Percentiles rank a stretch among this genome's conserved stretches.
Conservation (phyloP, 2,329 filamentous ascomycete genomes). For the Fusarium verrucosum region DNA sequence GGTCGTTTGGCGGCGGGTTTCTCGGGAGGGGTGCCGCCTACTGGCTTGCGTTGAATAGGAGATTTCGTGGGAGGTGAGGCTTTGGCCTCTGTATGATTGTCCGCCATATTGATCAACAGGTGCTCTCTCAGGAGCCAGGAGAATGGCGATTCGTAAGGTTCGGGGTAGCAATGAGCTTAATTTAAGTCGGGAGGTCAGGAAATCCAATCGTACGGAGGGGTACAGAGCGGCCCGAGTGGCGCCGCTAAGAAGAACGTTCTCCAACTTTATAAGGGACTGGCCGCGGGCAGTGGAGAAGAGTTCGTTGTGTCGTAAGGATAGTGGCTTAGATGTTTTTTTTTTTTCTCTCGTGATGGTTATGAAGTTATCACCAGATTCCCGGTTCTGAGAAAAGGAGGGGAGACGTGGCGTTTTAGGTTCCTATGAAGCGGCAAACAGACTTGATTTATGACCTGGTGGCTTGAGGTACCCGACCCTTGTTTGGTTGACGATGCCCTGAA, state of each 20-base stretch:
- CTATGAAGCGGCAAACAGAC: slow-evolving; percentile 1
- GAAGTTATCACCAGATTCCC: slow-evolving; percentile 20
- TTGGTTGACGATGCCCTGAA: slow-evolving; percentile 30
- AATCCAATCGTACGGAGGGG: slow-evolving; percentile 16
- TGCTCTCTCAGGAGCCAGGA: background rate
- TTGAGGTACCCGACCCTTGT: slow-evolving; percentile 7
- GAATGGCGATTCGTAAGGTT: background rate
- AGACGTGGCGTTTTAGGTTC: slow-evolving; percentile 19
- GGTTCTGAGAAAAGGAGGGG: background rate
- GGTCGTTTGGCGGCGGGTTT: slow-evolving; percentile 13
- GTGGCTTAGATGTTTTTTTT: slow-evolving; percentile 13
- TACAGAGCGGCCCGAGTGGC: slow-evolving; percentile 29
- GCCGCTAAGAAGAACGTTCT: slow-evolving; percentile 32
- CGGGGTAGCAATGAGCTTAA: slow-evolving; percentile 4
- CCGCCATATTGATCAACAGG: slow-evolving; percentile 16
- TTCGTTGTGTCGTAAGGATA: slow-evolving; percentile 20
- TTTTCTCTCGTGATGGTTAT: background rate
- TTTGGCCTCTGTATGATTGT: slow-evolving; percentile 20
- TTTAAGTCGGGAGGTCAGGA: background rate
- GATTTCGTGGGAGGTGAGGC: slow-evolving; percentile 7
- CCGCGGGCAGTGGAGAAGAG: slow-evolving; percentile 22
- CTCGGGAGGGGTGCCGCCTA: slow-evolving; percentile 13
- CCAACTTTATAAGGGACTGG: slow-evolving; percentile 34
- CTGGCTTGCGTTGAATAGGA: slow-evolving; percentile 19
- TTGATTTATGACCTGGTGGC: slow-evolving; percentile 18